Evolutionary conservation across 257 asterid genomes (phyloP).

Genomic region (Plantago ovata): DNA sequence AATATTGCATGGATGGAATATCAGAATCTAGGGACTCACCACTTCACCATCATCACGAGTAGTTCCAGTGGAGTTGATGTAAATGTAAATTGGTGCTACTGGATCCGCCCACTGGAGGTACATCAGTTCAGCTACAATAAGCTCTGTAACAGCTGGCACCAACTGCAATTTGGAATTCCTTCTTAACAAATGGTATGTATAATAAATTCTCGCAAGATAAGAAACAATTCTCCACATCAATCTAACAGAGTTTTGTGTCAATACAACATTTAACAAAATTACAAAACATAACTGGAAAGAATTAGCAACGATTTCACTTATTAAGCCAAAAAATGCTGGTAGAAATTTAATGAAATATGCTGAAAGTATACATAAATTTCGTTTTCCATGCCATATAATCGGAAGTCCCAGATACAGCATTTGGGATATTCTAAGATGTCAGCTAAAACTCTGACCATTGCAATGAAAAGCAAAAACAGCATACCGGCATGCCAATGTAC

Average conservation of each 20-base stretch:
- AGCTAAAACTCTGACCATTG: background rate
- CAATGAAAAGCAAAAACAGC: conserved; percentile 10
- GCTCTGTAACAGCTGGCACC: conserved; percentile 95
- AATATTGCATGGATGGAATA: conserved; percentile 1
- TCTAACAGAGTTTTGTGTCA: background rate
- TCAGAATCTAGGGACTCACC: conserved; percentile 38
- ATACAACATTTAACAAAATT: background rate
- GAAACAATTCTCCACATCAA: background rate
- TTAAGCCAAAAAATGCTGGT: background rate
- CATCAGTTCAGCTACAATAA: conserved; percentile 79
- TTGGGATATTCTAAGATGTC: background rate
- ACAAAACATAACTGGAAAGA: background rate
- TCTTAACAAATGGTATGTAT: background rate
- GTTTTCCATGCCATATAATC: too few species aligned
- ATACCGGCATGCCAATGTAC: conserved; percentile 94
- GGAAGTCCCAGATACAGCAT: background rate
- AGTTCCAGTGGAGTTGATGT: conserved; percentile 95
- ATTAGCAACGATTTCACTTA: background rate
- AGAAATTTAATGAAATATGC: background rate
- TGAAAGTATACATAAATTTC: too few species aligned
- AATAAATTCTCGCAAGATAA: background rate
- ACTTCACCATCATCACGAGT: conserved; percentile 96
- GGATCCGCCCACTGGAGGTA: conserved; percentile 91
- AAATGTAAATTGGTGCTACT: conserved; percentile 72
- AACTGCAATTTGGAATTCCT: conserved; percentile 43